Evolutionary conservation across 2,329 filamentous ascomycete species (phyloP).

Genomic region (Ciborinia camelliae): DNA sequence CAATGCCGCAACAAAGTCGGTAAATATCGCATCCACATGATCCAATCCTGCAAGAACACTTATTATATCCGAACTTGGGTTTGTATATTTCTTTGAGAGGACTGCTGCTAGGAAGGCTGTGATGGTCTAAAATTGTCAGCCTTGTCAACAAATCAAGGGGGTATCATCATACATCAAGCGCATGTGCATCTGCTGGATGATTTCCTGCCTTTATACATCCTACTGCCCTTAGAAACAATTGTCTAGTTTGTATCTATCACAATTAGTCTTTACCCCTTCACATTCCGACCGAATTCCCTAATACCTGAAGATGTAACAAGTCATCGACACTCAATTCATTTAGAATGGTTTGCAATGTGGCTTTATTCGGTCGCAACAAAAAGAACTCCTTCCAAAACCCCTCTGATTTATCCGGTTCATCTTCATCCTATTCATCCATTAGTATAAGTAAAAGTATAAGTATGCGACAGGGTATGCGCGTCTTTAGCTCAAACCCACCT

Average conservation of each 20-base stretch:
- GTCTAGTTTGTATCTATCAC: slow-evolving; percentile 40
- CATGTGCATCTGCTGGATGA: slow-evolving; percentile 67
- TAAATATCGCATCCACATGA: slow-evolving; percentile 80
- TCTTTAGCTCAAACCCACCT: slow-evolving; percentile 46
- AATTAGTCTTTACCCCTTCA: slow-evolving; percentile 19
- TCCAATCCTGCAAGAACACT: slow-evolving; percentile 84
- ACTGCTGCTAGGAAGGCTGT: slow-evolving; percentile 81
- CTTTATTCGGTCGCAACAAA: slow-evolving; percentile 74
- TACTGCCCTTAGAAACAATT: slow-evolving; percentile 74
- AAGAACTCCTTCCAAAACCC: slow-evolving; percentile 98
- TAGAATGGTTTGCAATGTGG: slow-evolving; percentile 65
- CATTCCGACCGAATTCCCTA: neutral
- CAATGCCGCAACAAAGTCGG: slow-evolving; percentile 79
- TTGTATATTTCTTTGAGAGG: slow-evolving; percentile 86
- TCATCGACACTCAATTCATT: slow-evolving; percentile 69
- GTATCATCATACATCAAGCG: slow-evolving; percentile 69
- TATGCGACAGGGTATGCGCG: slow-evolving; percentile 5
- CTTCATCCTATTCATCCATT: slow-evolving; percentile 51
- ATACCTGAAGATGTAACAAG: slow-evolving; percentile 69
- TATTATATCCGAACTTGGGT: slow-evolving; percentile 93
- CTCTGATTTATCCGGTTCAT: slow-evolving; percentile 69
- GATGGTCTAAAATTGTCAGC: slow-evolving; percentile 66
- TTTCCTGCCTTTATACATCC: slow-evolving; percentile 59
- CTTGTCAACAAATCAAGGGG: slow-evolving; percentile 27
- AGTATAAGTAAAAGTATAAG: slow-evolving; percentile 20